phyloP scores from a whole-genome alignment of 192 early-diverging fungal species.

The Backusella macrospora region DNA sequence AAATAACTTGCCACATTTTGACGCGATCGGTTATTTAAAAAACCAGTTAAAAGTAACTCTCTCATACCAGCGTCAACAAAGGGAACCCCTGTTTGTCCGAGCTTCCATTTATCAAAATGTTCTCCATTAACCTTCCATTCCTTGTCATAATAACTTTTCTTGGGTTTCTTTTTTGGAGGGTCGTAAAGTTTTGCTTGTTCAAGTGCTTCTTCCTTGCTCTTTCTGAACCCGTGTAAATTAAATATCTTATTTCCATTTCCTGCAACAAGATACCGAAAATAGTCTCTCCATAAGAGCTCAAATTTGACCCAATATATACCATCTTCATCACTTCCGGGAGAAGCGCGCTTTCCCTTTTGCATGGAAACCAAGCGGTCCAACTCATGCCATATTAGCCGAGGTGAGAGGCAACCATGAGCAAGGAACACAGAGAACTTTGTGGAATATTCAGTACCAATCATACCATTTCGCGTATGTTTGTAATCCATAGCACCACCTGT shows the following conservation, averaged over 20 bases:
- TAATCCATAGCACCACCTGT: constrained; percentile 29
- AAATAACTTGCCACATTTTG: constrained; percentile 49
- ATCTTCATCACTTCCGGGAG: constrained; percentile 17
- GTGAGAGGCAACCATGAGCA: constrained; percentile 33
- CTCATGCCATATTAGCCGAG: constrained; percentile 22
- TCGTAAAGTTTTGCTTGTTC: constrained; percentile 8
- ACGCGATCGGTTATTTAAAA: constrained; percentile 41
- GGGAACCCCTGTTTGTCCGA: constrained; percentile 43
- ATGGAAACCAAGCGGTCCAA: constrained; percentile 9
- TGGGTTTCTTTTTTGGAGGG: background rate
- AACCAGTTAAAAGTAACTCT: constrained; percentile 41
- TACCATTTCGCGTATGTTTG: constrained; percentile 46
- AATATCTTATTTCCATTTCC: constrained; percentile 36
- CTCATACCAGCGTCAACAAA: constrained; percentile 48
- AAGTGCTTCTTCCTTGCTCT: background rate
- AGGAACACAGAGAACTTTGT: constrained; percentile 42
- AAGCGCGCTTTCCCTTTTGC: background rate
- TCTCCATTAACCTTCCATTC: constrained; percentile 18
- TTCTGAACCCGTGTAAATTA: constrained; percentile 18
- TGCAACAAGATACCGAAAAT: constrained; percentile 36
- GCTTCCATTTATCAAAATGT: constrained; percentile 27
- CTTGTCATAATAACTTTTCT: background rate
- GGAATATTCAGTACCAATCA: constrained; percentile 45
- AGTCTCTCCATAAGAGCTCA: constrained; percentile 49
- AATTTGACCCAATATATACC: constrained; percentile 42